A percentile compares a stretch with the other conserved stretches of the same genome.
Conservation (phyloP, 108 stramenopile species). For the Hondaea fermentalgiana region DNA sequence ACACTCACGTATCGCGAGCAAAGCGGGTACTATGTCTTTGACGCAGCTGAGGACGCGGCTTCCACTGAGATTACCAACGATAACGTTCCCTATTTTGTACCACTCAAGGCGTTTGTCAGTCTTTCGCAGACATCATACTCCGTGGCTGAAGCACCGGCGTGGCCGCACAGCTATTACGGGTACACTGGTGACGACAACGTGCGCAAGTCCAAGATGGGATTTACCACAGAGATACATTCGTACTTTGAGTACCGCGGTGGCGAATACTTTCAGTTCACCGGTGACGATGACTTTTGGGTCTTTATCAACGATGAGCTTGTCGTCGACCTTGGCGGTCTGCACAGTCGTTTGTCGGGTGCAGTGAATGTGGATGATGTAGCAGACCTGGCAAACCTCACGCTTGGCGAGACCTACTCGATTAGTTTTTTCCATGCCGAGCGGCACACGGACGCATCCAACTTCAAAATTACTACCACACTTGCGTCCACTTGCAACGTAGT, state of each 20-base stretch:
- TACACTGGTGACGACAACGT: not conserved
- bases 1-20: not conserved
- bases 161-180: not conserved
- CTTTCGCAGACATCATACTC: not conserved
- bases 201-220: not conserved
- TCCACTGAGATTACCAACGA: not conserved
- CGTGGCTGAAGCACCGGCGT: not conserved
- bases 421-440: not conserved
- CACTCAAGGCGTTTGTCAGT: not conserved
- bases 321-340: not conserved
- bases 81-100: not conserved
- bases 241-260: not conserved
- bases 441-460: not conserved
- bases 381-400: not conserved
- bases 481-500: not conserved
- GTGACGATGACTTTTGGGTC: constrained; percentile 4
- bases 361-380: not conserved
- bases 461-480: not conserved
- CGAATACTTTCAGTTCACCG: not conserved
- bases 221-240: not conserved
- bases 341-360: not conserved
- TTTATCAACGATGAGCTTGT: not conserved
- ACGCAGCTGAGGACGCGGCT: not conserved
- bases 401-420: not conserved
- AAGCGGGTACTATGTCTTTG: not conserved